These are phyloP conservation scores for Nemania bipapillata DNA, from an alignment of 2,329 filamentous ascomycete genomes.

Conservation along the genomic window DNA sequence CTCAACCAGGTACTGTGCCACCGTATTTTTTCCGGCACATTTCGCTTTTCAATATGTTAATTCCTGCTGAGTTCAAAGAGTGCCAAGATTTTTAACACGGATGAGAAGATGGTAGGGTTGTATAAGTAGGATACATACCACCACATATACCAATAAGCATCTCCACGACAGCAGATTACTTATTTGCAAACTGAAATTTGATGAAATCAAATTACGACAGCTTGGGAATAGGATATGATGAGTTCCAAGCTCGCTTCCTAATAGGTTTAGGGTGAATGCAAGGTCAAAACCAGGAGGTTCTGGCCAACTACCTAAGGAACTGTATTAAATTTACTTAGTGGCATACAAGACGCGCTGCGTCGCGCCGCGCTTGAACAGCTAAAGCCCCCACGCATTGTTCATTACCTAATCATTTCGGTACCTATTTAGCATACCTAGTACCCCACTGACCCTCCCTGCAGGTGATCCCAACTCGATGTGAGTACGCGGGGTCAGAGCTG, in stretches of 20 bases:
- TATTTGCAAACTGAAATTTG: not conserved
- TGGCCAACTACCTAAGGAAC: not conserved
- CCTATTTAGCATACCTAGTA: not conserved
- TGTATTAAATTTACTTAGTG: not conserved
- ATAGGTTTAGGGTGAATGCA: not conserved
- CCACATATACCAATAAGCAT: conserved; percentile 82
- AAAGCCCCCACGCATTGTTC: not conserved
- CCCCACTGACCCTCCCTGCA: conserved; percentile 10
- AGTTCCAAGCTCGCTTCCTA: not conserved
- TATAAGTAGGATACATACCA: conserved; percentile 59
- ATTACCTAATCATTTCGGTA: conserved; percentile 6
- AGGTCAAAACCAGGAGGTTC: too few relatives aligned
- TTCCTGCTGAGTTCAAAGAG: conserved; percentile 7
- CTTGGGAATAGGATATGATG: not conserved
- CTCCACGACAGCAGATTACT: not conserved
- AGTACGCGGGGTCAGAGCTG: conserved; percentile 20
- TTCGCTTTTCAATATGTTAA: conserved; percentile 66
- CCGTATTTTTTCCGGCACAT: conserved; percentile 90
- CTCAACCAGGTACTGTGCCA: conserved; percentile 86
- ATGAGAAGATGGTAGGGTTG: conserved; percentile 2
- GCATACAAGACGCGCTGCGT: conserved; percentile 20
- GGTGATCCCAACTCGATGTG: not conserved
- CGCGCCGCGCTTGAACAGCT: conserved; percentile 12
- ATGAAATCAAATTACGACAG: not conserved
- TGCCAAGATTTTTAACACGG: not conserved